phyloP scores from a whole-genome alignment of 495 filamentous ascomycete genomes.

The Podospora tetraspora region DNA sequence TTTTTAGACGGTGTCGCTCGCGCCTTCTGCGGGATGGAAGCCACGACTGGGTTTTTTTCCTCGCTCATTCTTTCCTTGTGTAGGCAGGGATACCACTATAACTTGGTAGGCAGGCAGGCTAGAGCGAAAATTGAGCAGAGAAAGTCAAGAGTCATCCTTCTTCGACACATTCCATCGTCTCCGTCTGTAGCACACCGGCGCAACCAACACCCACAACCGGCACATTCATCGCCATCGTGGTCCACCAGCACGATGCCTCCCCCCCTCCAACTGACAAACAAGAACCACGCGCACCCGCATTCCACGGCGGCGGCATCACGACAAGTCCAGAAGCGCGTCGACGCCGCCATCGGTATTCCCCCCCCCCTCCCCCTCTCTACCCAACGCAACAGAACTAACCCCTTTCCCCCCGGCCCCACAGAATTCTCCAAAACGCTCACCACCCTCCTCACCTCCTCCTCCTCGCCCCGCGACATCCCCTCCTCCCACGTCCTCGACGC shows the following conservation, averaged over 20 bases:
- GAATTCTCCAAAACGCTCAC: slow-evolving; percentile 21
- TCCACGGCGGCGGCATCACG: not conserved
- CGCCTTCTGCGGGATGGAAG: slow-evolving; percentile 5
- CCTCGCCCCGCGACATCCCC: slow-evolving; percentile 11
- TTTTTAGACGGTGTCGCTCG: not conserved
- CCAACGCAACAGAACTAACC: not conserved
- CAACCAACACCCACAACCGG: not conserved
- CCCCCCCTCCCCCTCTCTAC: not conserved
- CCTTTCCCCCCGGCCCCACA: not conserved
- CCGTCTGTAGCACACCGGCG: not conserved
- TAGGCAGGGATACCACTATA: not conserved
- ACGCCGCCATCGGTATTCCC: slow-evolving; percentile 21
- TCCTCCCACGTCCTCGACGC: slow-evolving; percentile 17
- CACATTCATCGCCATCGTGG: not conserved
- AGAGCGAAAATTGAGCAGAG: not conserved
- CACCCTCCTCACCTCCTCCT: slow-evolving; percentile 15
- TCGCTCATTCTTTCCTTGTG: not conserved
- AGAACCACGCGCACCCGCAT: not conserved
- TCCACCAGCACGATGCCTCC: slow-evolving; percentile 9
- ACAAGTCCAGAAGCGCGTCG: slow-evolving; percentile 18
- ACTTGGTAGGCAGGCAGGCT: not conserved
- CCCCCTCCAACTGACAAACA: not conserved
- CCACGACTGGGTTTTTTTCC: not conserved
- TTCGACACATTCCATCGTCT: not conserved
- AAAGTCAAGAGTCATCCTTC: not conserved